phyloP scores from a whole-genome alignment of 768 basidiomycete species.

The Tricholoma bakamatsutake region DNA sequence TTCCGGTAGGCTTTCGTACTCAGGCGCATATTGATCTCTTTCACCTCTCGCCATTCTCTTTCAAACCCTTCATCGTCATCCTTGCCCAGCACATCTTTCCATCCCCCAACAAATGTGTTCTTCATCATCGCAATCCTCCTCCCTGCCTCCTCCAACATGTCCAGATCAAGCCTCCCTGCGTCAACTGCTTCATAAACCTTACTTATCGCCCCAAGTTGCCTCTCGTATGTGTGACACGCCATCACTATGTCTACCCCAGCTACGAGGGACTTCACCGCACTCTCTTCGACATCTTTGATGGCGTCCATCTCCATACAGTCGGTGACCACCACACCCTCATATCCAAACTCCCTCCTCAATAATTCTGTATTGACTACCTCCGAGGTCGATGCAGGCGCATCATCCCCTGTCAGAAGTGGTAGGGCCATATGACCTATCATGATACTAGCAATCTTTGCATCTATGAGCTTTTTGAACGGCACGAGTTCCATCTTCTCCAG shows the following conservation, averaged over 20 bases:
- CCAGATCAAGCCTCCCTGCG: slow-evolving; percentile 34
- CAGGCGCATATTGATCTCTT: slow-evolving; percentile 34
- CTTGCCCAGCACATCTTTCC: slow-evolving; percentile 32
- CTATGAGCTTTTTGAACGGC: slow-evolving; percentile 48
- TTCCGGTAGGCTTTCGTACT: slow-evolving; percentile 42
- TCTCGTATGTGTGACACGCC: slow-evolving; percentile 59
- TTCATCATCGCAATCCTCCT: slow-evolving; percentile 46
- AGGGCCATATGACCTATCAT: slow-evolving; percentile 77
- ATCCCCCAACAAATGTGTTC: slow-evolving; percentile 39
- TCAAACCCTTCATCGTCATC: slow-evolving; percentile 22
- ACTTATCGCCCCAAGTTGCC: slow-evolving; percentile 50
- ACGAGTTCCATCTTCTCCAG: slow-evolving; percentile 46
- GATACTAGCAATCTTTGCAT: slow-evolving; percentile 41
- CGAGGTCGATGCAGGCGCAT: slow-evolving; percentile 57
- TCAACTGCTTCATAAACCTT: slow-evolving; percentile 45
- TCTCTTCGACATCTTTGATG: slow-evolving; percentile 46
- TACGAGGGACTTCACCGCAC: slow-evolving; percentile 48
- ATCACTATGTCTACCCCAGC: slow-evolving; percentile 72
- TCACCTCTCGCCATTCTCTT: slow-evolving; percentile 27
- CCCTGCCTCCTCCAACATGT: slow-evolving; percentile 36
- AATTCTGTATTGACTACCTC: slow-evolving; percentile 44
- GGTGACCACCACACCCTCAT: slow-evolving; percentile 58
- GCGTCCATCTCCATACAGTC: slow-evolving; percentile 79
- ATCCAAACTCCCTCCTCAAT: slow-evolving; percentile 45
- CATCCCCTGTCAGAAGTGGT: slow-evolving; percentile 46